Conservation (phyloP, 306 rosid species). For the Cucurbita argyrosperma region DNA sequence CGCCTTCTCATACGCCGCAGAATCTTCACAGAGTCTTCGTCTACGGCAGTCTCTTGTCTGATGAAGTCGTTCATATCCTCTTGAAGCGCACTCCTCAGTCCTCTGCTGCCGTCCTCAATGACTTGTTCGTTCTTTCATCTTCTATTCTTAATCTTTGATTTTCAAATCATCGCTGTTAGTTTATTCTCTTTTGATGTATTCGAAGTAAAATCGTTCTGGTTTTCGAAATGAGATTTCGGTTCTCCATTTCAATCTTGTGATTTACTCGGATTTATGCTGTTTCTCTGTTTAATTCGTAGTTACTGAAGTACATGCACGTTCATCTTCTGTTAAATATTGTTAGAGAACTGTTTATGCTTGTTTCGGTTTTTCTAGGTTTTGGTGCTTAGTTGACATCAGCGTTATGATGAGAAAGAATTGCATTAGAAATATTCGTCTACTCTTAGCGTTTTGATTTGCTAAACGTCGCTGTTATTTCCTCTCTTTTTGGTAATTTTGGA, state of each 20-base stretch:
- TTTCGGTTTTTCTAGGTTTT: neutral
- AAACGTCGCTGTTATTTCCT: neutral
- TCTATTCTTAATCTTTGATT: neutral
- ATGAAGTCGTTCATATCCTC: conserved; percentile 56
- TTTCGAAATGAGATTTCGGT: neutral
- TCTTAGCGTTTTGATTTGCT: neutral
- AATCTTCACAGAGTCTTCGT: conserved; percentile 63
- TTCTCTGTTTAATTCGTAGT: neutral
- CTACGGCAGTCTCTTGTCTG: conserved; percentile 71
- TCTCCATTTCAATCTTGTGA: neutral
- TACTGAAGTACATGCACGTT: neutral
- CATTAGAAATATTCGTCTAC: neutral
- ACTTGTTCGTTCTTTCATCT: conserved; percentile 31
- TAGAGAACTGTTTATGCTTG: neutral
- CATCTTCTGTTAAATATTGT: neutral
- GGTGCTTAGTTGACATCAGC: neutral
- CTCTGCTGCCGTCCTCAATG: conserved; percentile 37
- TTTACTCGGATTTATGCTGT: neutral
- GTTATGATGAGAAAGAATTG: neutral
- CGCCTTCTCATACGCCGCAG: neutral
- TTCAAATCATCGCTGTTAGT: neutral
- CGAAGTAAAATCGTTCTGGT: neutral
- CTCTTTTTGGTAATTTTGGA: neutral
- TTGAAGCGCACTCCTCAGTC: conserved; percentile 53
- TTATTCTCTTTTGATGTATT: neutral